Evolutionary conservation across 495 filamentous ascomycete genomes (phyloP).

Genomic region (Annulohypoxylon nitens): DNA sequence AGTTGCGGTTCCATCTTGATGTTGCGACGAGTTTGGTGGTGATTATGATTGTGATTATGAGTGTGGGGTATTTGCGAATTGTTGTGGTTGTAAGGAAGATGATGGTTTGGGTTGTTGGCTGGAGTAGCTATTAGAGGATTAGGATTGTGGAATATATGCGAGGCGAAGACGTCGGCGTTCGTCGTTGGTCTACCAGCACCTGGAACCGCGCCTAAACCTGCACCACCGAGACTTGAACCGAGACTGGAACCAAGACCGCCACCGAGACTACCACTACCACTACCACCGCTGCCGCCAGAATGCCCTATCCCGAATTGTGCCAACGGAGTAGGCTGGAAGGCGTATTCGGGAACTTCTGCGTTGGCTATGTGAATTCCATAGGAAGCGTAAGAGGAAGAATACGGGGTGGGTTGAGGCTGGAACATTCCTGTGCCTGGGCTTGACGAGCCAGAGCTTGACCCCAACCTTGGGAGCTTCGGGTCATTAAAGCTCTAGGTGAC

Average conservation of each 20-base stretch:
- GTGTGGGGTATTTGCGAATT: constrained; percentile 30
- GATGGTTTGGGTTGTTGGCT: constrained; percentile 46
- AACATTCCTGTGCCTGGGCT: constrained; percentile 62
- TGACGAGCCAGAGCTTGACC: constrained; percentile 50
- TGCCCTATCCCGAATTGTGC: constrained; percentile 50
- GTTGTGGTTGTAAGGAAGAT: constrained; percentile 54
- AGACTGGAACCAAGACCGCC: too few relatives aligned
- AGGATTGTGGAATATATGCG: constrained; percentile 61
- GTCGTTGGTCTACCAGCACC: constrained; percentile 42
- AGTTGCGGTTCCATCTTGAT: constrained; percentile 59
- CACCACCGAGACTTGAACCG: constrained; percentile 15
- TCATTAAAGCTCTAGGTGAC: constrained; percentile 41
- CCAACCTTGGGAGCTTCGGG: constrained; percentile 43
- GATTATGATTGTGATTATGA: neutral
- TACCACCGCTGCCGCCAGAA: constrained; percentile 31
- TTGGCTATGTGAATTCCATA: constrained; percentile 56
- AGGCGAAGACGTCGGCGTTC: constrained; percentile 46
- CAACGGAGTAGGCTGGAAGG: constrained; percentile 59
- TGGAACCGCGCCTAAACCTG: constrained; percentile 31
- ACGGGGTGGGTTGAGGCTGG: constrained; percentile 66
- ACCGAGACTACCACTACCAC: neutral
- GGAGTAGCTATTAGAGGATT: constrained; percentile 54
- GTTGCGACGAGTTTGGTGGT: constrained; percentile 32
- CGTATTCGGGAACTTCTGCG: constrained; percentile 58
- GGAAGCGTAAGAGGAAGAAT: constrained; percentile 54